A percentile compares a stretch with the other conserved stretches of the same genome.
Evolutionary conservation across 768 basidiomycete genomes (phyloP).

Genomic region (Lactifluus hygrophoroides): DNA sequence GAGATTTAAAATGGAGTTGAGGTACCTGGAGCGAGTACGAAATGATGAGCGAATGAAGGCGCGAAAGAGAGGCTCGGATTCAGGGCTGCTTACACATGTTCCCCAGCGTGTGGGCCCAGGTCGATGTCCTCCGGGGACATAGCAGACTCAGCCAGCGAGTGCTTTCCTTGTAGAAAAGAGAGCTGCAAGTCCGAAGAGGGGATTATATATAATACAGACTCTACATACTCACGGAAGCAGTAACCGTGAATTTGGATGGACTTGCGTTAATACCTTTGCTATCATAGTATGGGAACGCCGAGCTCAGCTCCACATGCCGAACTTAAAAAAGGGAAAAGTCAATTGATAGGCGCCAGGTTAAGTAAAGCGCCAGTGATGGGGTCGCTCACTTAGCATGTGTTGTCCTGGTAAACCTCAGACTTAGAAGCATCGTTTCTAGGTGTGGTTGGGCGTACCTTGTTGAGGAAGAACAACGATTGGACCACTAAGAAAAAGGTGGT

Average conservation of each 20-base stretch:
- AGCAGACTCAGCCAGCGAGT: background rate
- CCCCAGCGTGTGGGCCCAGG: background rate
- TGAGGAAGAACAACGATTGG: no score
- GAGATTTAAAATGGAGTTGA: background rate
- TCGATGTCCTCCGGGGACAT: constrained; percentile 3
- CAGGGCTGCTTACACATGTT: background rate
- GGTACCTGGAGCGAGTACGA: background rate
- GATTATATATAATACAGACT: background rate
- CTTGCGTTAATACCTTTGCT: background rate
- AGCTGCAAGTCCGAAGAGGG: background rate
- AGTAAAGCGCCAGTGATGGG: background rate
- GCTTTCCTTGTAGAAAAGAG: background rate
- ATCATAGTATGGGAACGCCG: no score
- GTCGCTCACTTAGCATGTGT: background rate
- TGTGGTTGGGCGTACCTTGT: no score
- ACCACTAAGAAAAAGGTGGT: no score
- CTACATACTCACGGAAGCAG: background rate
- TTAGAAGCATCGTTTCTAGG: background rate
- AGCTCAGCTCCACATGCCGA: no score
- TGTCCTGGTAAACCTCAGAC: background rate
- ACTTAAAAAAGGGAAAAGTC: background rate
- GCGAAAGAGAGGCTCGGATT: background rate
- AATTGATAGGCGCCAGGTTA: background rate
- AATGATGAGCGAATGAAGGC: background rate
- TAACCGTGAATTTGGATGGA: background rate